A percentile compares a stretch with the other conserved stretches of the same genome.
Conservation (phyloP, 805 yeast species). For the Jamesozyma gamospora region DNA sequence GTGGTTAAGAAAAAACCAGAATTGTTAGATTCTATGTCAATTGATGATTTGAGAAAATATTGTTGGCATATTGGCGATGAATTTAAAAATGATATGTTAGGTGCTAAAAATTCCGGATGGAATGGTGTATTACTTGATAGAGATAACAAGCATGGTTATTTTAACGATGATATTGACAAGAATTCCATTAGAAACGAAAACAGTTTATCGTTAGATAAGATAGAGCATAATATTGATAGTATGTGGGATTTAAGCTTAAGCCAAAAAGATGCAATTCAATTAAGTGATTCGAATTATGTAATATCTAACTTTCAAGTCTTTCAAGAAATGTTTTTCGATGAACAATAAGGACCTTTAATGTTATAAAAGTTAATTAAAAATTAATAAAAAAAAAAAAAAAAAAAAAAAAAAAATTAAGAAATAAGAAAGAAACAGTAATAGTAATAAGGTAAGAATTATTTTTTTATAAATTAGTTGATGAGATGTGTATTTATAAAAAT, state of each 20-base stretch:
- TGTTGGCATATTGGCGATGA: slow-evolving; percentile 68
- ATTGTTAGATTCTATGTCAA: slow-evolving; percentile 4
- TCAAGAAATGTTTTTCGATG: slow-evolving; percentile 6
- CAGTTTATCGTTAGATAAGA: slow-evolving; percentile 21
- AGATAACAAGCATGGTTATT: slow-evolving; percentile 22
- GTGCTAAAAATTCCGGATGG: slow-evolving; percentile 49
- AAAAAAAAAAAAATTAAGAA: slow-evolving; percentile 1
- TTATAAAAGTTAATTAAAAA: too few species aligned
- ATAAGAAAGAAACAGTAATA: slow-evolving; percentile 1
- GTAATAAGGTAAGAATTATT: too few species aligned
- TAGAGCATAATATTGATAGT: slow-evolving; percentile 15
- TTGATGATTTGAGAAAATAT: slow-evolving; percentile 15
- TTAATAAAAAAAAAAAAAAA: background rate
- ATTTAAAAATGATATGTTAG: slow-evolving; percentile 42
- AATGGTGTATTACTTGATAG: slow-evolving; percentile 50
- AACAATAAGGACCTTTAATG: background rate
- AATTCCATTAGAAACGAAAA: slow-evolving; percentile 9
- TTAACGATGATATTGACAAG: slow-evolving; percentile 6
- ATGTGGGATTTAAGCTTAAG: slow-evolving; percentile 14
- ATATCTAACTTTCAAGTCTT: slow-evolving; percentile 18
- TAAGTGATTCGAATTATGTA: slow-evolving; percentile 13
- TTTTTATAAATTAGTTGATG: slow-evolving; percentile 1
- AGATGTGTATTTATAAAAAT: slow-evolving; percentile 4
- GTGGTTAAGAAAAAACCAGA: slow-evolving; percentile 16
- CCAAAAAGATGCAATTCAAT: slow-evolving; percentile 14